Percentiles rank a stretch among this genome's conserved stretches.
These are phyloP conservation scores for Aspergillus sp. DNA, from an alignment of 2,329 filamentous ascomycete species.

Conservation along the genomic window DNA sequence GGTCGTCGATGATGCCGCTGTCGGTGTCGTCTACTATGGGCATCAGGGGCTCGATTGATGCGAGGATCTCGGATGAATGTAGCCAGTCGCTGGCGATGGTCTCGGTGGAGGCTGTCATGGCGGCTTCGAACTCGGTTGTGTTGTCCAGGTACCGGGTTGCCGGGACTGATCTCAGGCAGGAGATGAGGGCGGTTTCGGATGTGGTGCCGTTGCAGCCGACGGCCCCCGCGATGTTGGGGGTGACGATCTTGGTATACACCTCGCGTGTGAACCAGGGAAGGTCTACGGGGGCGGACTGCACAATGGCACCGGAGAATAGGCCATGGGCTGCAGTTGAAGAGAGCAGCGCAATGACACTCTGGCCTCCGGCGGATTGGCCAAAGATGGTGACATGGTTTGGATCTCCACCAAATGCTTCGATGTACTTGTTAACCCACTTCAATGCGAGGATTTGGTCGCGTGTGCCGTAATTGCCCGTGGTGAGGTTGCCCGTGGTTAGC, in stretches of 20 bases:
- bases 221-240: conserved; percentile 22
- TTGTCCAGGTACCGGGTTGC: conserved; percentile 25
- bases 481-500: conserved; percentile 38
- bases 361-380: conserved; percentile 46
- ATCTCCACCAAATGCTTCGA: conserved; percentile 32
- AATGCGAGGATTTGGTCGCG: conserved; percentile 37
- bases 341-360: conserved; percentile 49
- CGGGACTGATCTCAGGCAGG: conserved; percentile 27
- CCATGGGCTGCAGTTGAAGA: conserved; percentile 28
- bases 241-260: conserved; percentile 25
- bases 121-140: conserved; percentile 19
- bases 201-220: conserved; percentile 25
- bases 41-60: conserved; percentile 27
- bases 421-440: conserved; percentile 29
- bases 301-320: conserved; percentile 30
- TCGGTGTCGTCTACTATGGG: conserved; percentile 30
- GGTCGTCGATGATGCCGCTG: conserved; percentile 29
- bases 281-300: conserved; percentile 30
- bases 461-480: conserved; percentile 34
- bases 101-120: conserved; percentile 9
- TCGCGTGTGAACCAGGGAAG: conserved; percentile 30
- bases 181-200: conserved; percentile 15
- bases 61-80: conserved; percentile 20
- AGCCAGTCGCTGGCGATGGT: conserved; percentile 19
- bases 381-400: conserved; percentile 37